Percentiles rank a stretch among this genome's conserved stretches.
Evolutionary conservation across 2,329 filamentous ascomycete species (phyloP).

Genomic region (Westerdykella sp.): DNA sequence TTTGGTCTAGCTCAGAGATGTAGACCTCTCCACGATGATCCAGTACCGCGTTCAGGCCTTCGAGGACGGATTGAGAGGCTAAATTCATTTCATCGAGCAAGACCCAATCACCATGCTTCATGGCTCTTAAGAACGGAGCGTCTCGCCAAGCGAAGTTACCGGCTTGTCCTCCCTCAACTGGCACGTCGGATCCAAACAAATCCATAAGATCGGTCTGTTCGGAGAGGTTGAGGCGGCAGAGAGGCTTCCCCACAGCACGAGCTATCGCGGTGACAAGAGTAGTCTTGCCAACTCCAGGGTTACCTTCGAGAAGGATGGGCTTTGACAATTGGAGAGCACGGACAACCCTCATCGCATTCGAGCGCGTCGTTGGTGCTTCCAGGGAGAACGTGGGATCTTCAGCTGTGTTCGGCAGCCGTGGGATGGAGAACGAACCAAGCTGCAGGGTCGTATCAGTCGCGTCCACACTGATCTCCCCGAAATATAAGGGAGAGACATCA

Average conservation of each 20-base stretch:
- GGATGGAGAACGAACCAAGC: conserved; percentile 70
- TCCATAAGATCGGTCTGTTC: conserved; percentile 98
- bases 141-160: conserved; percentile 94
- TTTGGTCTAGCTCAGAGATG: conserved; percentile 88
- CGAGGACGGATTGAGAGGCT: conserved; percentile 91
- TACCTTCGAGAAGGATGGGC: conserved; percentile 90
- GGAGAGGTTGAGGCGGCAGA: conserved; percentile 93
- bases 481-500: conserved; percentile 62
- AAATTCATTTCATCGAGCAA: conserved; percentile 98
- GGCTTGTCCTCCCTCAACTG: conserved; percentile 83
- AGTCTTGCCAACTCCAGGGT: conserved; percentile 96
- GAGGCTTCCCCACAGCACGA: conserved; percentile 66
- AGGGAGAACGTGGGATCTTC: conserved; percentile 65
- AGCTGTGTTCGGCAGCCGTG: conserved; percentile 43
- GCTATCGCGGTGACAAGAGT: conserved; percentile 84
- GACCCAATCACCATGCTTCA: conserved; percentile 97
- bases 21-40: conserved; percentile 96
- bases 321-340: conserved; percentile 84
- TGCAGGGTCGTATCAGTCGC: conserved; percentile 51
- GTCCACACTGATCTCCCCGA: conserved; percentile 53
- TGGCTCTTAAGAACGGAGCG: conserved; percentile 88
- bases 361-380: conserved; percentile 79
- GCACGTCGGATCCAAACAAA: conserved; percentile 92
- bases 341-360: conserved; percentile 85
- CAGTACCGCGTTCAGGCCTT: conserved; percentile 92